Evolutionary conservation across 768 basidiomycete genomes (phyloP), one percentile per base, ranked within the genome.

Genomic region (Lactifluus rugatus): DNA sequence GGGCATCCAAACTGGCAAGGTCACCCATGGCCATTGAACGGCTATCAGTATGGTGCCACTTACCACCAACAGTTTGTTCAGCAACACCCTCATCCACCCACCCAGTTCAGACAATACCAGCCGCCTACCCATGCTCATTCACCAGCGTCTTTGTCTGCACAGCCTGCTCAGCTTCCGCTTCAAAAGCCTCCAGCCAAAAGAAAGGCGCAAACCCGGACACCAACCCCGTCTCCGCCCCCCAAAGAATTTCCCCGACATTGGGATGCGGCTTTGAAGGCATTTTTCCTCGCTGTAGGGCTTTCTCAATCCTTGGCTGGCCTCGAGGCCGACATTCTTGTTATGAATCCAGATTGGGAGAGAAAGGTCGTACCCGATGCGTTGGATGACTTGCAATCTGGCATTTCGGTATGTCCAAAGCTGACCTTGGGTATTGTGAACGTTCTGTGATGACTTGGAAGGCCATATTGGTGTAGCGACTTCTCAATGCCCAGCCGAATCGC

Each of bases 251-350:
- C 58, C 7, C 56, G 58, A 25, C 36, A 62, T 14, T 67, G 66
- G 66, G 66, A 67, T 19, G 51, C 55, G 2, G 58, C 58, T 26
- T 25, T 67, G 23, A 64, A 61, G 25, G 34, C 56, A 2, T 67
- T 67, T 31, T 55, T 61, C 17, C 45, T 56, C 16, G 37, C 65
- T 34, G 61, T 65, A 32, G 69, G 69, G 16, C 56, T 69, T 34
- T 51, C 52, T 19, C 67, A 70, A 34, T 61, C 64, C 36, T 52
- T 67, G 42, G 60, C 59, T 28, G 69, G 65, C 14, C 64, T 70
- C 25, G 65, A 66, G 55, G 52, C 53, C 23, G 69, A 70, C 50
- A 67, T 70, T 36, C 59, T 70, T 32, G 66, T 70, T 17, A 63
- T 70, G 65, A 68, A 64, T 49, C 52, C 59, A 36, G 67, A 67